Evolutionary conservation across 2,329 filamentous ascomycete genomes (phyloP).

Genomic region (Aspergillus japonicus): DNA sequence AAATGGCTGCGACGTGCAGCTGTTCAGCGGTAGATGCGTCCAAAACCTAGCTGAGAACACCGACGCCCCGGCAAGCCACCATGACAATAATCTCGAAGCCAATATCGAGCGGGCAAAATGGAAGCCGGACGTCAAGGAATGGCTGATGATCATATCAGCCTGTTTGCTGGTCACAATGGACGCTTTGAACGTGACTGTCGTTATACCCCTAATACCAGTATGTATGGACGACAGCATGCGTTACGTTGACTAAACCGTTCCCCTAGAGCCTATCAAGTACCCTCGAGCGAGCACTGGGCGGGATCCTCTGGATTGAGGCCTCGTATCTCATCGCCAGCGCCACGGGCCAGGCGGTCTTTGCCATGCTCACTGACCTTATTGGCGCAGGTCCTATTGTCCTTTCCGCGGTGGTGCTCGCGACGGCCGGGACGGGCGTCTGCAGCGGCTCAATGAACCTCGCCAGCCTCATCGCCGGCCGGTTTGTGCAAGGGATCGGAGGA

Average conservation of each 20-base stretch:
- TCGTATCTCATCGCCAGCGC: slow-evolving; percentile 46
- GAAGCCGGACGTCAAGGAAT: slow-evolving; percentile 42
- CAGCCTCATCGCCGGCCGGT: slow-evolving; percentile 44
- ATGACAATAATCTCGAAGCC: slow-evolving; percentile 13
- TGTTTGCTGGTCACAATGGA: slow-evolving; percentile 50
- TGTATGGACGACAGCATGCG: slow-evolving; percentile 13
- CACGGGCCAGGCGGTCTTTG: slow-evolving; percentile 29
- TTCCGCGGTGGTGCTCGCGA: slow-evolving; percentile 46
- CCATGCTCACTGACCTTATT: slow-evolving; percentile 40
- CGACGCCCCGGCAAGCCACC: background rate
- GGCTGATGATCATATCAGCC: slow-evolving; percentile 43
- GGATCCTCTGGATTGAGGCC: slow-evolving; percentile 52
- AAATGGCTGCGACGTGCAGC: slow-evolving; percentile 11
- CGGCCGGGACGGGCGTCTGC: slow-evolving; percentile 48
- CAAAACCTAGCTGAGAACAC: slow-evolving; percentile 11
- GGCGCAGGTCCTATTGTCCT: slow-evolving; percentile 49
- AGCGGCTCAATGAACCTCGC: slow-evolving; percentile 37
- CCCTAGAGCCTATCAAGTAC: slow-evolving; percentile 33
- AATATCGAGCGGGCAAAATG: slow-evolving; percentile 27
- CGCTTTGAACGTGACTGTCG: slow-evolving; percentile 49
- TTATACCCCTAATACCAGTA: slow-evolving; percentile 49
- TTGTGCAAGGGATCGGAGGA: slow-evolving; percentile 49
- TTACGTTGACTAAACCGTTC: background rate
- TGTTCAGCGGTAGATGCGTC: slow-evolving; percentile 8
- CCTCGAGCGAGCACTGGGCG: slow-evolving; percentile 36